phyloP scores from a whole-genome alignment of 768 basidiomycete species.

The Leccinum broughii region DNA sequence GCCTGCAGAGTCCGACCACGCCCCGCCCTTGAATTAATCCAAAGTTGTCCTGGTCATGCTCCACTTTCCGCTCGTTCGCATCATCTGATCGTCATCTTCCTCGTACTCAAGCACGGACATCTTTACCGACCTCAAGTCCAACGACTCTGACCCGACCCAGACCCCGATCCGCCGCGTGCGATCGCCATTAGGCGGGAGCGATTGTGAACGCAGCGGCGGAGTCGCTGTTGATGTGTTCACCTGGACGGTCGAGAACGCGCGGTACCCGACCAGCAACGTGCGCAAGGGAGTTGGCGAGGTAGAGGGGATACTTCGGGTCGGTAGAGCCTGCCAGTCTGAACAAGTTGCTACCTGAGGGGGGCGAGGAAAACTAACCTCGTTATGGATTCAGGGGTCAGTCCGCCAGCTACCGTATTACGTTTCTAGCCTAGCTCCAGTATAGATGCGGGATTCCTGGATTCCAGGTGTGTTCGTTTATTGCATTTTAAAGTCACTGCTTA shows the following conservation, averaged over 20 bases:
- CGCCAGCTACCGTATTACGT: too few relatives aligned
- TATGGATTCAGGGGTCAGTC: too few relatives aligned
- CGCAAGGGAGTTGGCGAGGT: slow-evolving; percentile 66
- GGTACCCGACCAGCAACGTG: slow-evolving; percentile 83
- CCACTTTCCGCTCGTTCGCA: slow-evolving; percentile 86
- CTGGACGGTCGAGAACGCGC: slow-evolving; percentile 80
- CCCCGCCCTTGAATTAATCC: slow-evolving; percentile 74
- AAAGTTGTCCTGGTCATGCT: slow-evolving; percentile 89
- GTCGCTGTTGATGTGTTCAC: slow-evolving; percentile 79
- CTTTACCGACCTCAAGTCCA: slow-evolving; percentile 86
- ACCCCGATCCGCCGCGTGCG: slow-evolving; percentile 79
- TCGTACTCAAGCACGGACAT: slow-evolving; percentile 68
- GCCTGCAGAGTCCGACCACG: slow-evolving; percentile 28
- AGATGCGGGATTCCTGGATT: too few relatives aligned
- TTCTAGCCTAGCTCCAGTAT: too few relatives aligned
- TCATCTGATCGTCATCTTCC: slow-evolving; percentile 97
- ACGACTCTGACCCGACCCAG: slow-evolving; percentile 45
- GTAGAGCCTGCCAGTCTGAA: slow-evolving; percentile 51
- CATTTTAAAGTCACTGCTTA: too few relatives aligned
- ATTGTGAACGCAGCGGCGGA: slow-evolving; percentile 76
- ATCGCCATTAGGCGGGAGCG: slow-evolving; percentile 64
- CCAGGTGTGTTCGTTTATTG: too few relatives aligned
- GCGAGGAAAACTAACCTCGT: too few relatives aligned
- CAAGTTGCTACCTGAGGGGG: too few relatives aligned
- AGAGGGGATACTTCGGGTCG: slow-evolving; percentile 69